phyloP scores from a whole-genome alignment of 257 asterid genomes.

The Phtheirospermum japonicum region DNA sequence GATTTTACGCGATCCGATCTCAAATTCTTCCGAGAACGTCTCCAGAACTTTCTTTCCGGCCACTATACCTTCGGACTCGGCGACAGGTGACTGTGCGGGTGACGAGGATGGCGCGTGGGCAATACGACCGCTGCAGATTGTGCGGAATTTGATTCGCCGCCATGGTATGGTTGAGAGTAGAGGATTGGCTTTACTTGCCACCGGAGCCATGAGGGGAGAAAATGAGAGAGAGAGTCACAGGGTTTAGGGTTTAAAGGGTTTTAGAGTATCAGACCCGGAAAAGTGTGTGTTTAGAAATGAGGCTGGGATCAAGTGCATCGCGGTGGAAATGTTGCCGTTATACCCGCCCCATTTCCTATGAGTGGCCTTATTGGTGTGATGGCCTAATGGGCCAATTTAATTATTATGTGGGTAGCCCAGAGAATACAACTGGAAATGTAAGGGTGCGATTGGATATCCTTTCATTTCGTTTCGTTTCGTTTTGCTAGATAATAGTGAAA shows the following conservation, averaged over 20 bases:
- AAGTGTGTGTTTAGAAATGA: constrained; percentile 17
- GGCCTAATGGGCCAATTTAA: too few relatives aligned
- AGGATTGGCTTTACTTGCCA: constrained; percentile 57
- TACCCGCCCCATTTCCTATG: too few relatives aligned
- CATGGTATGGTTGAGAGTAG: constrained; percentile 63
- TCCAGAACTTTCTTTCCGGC: constrained; percentile 67
- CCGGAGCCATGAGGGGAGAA: constrained; percentile 54
- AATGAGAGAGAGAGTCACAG: background rate
- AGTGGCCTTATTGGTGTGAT: too few relatives aligned
- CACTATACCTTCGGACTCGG: constrained; percentile 36
- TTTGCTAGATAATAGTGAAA: too few relatives aligned
- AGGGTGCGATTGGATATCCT: too few relatives aligned
- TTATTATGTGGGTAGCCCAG: too few relatives aligned
- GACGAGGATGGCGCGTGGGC: constrained; percentile 46
- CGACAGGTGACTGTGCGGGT: constrained; percentile 29
- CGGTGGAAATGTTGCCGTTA: background rate
- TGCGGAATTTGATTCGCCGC: constrained; percentile 55
- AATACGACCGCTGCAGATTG: constrained; percentile 63
- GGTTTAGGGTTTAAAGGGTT: constrained; percentile 34
- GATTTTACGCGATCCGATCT: constrained; percentile 62
- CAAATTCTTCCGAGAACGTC: constrained; percentile 77
- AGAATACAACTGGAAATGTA: too few relatives aligned
- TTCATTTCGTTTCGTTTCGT: too few relatives aligned
- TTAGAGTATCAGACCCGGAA: background rate
- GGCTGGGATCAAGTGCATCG: constrained; percentile 28